These are phyloP conservation scores for Pichia nakasei DNA, from an alignment of 805 yeast genomes.

Conservation along the genomic window DNA sequence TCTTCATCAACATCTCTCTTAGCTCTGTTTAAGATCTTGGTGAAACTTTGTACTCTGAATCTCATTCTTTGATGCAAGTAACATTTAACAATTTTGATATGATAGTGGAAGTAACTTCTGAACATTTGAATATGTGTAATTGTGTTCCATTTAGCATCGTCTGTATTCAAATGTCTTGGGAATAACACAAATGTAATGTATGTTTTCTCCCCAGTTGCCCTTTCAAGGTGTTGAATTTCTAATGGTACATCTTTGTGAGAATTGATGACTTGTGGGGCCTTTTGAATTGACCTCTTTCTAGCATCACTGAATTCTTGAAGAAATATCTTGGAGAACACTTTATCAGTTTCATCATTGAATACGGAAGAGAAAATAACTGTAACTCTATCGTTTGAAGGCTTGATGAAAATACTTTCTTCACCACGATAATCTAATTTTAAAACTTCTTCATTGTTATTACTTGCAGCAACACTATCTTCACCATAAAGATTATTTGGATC, in stretches of 20 bases:
- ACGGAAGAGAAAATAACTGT: slow-evolving; percentile 93
- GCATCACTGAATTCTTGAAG: slow-evolving; percentile 94
- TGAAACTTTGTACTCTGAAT: slow-evolving; percentile 84
- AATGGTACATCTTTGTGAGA: slow-evolving; percentile 89
- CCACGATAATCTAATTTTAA: slow-evolving; percentile 80
- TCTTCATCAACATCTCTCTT: slow-evolving; percentile 84
- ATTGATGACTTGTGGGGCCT: slow-evolving; percentile 95
- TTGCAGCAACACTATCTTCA: slow-evolving; percentile 25
- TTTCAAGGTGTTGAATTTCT: slow-evolving; percentile 50
- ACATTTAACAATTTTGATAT: slow-evolving; percentile 96
- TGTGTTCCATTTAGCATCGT: slow-evolving; percentile 66
- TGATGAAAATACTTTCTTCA: slow-evolving; percentile 82
- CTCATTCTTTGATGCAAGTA: slow-evolving; percentile 98
- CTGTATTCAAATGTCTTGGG: slow-evolving; percentile 65
- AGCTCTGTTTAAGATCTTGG: slow-evolving; percentile 93
- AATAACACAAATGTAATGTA: slow-evolving; percentile 65
- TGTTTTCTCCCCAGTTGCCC: slow-evolving; percentile 27
- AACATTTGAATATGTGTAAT: slow-evolving; percentile 87
- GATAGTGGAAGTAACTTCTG: slow-evolving; percentile 97
- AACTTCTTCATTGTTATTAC: slow-evolving; percentile 43
- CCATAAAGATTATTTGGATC: slow-evolving; percentile 36
- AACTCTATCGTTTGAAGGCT: slow-evolving; percentile 91
- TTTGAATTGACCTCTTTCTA: slow-evolving; percentile 88
- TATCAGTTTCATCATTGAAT: slow-evolving; percentile 95
- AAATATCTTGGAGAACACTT: slow-evolving; percentile 80